These are phyloP conservation scores for Colletotrichum melonis DNA, from an alignment of 2,329 filamentous ascomycete species.

Conservation along the genomic window DNA sequence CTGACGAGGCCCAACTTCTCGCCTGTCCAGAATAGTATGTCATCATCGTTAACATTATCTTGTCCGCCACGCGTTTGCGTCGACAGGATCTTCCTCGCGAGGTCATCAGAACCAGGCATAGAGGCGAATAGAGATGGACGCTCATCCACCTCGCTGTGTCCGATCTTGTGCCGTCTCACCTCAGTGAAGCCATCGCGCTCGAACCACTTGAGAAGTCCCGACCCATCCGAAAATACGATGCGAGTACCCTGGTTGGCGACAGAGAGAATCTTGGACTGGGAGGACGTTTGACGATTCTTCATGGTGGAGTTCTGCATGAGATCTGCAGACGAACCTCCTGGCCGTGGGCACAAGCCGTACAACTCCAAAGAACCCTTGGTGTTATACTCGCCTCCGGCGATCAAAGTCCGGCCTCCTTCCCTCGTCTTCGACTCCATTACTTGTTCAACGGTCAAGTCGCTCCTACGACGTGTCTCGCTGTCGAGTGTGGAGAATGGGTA, in stretches of 20 bases:
- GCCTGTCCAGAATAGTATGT: conserved; percentile 88
- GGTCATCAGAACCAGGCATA: conserved; percentile 71
- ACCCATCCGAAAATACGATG: conserved; percentile 85
- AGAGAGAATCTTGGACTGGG: conserved; percentile 82
- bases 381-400: conserved; percentile 91
- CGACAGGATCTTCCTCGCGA: conserved; percentile 83
- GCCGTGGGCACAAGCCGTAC: conserved; percentile 68
- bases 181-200: conserved; percentile 83
- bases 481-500: conserved; percentile 74
- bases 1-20: conserved; percentile 81
- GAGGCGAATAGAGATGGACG: conserved; percentile 62
- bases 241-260: conserved; percentile 84
- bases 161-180: conserved; percentile 65
- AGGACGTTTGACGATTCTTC: conserved; percentile 87
- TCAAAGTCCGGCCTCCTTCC: conserved; percentile 71
- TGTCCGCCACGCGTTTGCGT: conserved; percentile 53
- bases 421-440: conserved; percentile 64
- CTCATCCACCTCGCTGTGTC: conserved; percentile 61
- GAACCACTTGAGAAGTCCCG: conserved; percentile 89
- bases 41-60: conserved; percentile 64
- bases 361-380: conserved; percentile 90
- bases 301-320: conserved; percentile 59
- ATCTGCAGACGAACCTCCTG: conserved; percentile 31
- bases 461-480: conserved; percentile 66
- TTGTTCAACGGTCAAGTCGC: conserved; percentile 65